phyloP scores from a whole-genome alignment of 345 rosid species.

The Chamaenerion angustifolium region DNA sequence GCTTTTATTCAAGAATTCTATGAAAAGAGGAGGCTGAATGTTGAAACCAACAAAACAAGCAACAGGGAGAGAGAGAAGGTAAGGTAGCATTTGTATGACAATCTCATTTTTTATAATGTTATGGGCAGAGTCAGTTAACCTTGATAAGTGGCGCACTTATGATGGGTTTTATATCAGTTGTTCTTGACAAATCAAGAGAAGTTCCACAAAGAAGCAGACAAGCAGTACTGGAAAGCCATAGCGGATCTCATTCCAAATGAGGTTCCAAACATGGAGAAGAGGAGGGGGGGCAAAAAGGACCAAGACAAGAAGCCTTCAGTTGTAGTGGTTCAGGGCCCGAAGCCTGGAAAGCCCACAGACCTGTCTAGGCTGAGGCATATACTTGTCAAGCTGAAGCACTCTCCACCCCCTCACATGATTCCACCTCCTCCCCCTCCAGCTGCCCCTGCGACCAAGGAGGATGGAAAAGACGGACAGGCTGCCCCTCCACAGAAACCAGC shows the following conservation, averaged over 20 bases:
- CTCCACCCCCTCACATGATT: conserved; percentile 70
- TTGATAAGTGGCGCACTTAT: background rate
- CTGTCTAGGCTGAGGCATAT: conserved; percentile 62
- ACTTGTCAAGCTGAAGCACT: conserved; percentile 48
- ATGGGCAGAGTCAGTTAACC: too few relatives aligned
- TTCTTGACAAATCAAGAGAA: conserved; percentile 53
- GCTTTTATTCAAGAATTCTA: conserved; percentile 40
- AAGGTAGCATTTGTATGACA: background rate
- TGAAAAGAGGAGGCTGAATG: conserved; percentile 45
- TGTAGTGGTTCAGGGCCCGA: conserved; percentile 47
- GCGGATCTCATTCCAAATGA: conserved; percentile 53
- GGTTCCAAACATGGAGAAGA: conserved; percentile 58
- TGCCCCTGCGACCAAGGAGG: too few relatives aligned
- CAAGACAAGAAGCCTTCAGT: conserved; percentile 43
- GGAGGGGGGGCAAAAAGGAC: conserved; percentile 33
- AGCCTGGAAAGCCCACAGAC: conserved; percentile 69
- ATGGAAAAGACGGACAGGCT: too few relatives aligned
- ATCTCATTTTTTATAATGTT: too few relatives aligned
- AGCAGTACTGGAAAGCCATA: conserved; percentile 57
- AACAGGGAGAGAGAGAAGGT: conserved; percentile 75
- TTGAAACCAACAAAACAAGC: conserved; percentile 41
- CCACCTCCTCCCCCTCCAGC: conserved; percentile 52
- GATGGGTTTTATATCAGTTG: conserved; percentile 20
- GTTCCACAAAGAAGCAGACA: conserved; percentile 49
- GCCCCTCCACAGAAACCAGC: too few relatives aligned